These are phyloP conservation scores for Morella rubra DNA, from an alignment of 306 rosid species.

Conservation along the genomic window DNA sequence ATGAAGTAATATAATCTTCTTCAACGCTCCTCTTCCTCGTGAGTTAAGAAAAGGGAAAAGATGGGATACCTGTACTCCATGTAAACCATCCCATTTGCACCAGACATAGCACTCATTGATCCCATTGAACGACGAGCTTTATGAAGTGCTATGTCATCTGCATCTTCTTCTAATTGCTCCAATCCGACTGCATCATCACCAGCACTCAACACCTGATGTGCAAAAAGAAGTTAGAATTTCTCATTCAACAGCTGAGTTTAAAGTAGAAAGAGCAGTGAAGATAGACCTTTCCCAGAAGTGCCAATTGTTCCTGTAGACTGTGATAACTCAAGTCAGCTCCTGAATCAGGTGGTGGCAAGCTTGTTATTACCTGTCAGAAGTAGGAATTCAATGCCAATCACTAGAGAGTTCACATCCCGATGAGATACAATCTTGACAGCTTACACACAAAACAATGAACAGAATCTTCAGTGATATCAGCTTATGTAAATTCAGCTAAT, in stretches of 20 bases:
- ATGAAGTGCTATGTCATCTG: conserved; percentile 79
- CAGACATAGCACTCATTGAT: conserved; percentile 94
- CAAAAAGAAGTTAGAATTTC: conserved; percentile 19
- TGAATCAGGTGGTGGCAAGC: conserved; percentile 88
- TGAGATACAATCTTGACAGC: conserved; percentile 11
- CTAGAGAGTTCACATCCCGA: conserved; percentile 16
- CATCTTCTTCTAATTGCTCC: conserved; percentile 88
- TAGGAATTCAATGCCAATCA: conserved; percentile 18
- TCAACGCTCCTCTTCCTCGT: neutral
- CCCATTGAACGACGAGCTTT: conserved; percentile 65
- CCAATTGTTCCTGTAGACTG: conserved; percentile 75
- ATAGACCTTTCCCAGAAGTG: conserved; percentile 80
- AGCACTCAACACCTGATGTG: conserved; percentile 73
- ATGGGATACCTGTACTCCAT: conserved; percentile 84
- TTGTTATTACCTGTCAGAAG: conserved; percentile 77
- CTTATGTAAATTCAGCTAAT: neutral
- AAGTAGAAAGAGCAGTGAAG: conserved; percentile 16
- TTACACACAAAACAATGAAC: neutral
- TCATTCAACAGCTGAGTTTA: conserved; percentile 8
- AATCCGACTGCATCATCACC: conserved; percentile 88
- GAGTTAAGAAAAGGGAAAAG: neutral
- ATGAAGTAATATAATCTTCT: neutral
- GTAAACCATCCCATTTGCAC: conserved; percentile 88
- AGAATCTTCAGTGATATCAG: neutral
- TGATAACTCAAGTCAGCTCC: conserved; percentile 73